Conservation (phyloP, 176 grass and related monocot species). For the Guadua angustifolia region DNA sequence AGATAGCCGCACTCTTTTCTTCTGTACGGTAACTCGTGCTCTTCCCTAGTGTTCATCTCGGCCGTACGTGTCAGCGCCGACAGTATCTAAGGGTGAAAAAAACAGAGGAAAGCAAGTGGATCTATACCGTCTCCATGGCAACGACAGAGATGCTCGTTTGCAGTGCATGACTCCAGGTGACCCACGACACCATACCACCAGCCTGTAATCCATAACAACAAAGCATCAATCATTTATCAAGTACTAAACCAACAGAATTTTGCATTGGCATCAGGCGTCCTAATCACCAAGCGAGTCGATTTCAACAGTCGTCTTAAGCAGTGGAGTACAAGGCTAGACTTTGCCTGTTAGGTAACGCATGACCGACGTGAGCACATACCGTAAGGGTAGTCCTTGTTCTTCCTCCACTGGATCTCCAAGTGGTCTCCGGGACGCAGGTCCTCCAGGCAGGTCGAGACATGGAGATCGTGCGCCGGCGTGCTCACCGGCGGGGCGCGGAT, state of each 20-base stretch:
- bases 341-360: background rate
- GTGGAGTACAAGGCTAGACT: background rate
- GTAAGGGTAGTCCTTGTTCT: constrained; percentile 91
- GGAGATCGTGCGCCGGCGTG: constrained; percentile 66
- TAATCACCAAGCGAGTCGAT: background rate
- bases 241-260: background rate
- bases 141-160: constrained; percentile 65
- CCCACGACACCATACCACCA: constrained; percentile 96
- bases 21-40: background rate
- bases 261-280: background rate
- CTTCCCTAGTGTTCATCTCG: background rate
- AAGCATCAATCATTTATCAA: constrained; percentile 25
- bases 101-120: background rate
- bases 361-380: constrained; percentile 38
- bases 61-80: constrained; percentile 18
- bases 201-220: constrained; percentile 48
- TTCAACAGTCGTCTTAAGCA: background rate
- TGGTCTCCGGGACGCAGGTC: constrained; percentile 66
- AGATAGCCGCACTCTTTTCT: background rate
- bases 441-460: constrained; percentile 62
- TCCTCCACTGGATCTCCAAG: constrained; percentile 94
- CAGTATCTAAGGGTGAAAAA: constrained; percentile 10
- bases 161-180: constrained; percentile 69
- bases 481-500: constrained; percentile 63
- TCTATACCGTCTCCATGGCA: constrained; percentile 79